Evolutionary conservation across 441 rosid genomes (phyloP).

Genomic region (Sinapis alba): DNA sequence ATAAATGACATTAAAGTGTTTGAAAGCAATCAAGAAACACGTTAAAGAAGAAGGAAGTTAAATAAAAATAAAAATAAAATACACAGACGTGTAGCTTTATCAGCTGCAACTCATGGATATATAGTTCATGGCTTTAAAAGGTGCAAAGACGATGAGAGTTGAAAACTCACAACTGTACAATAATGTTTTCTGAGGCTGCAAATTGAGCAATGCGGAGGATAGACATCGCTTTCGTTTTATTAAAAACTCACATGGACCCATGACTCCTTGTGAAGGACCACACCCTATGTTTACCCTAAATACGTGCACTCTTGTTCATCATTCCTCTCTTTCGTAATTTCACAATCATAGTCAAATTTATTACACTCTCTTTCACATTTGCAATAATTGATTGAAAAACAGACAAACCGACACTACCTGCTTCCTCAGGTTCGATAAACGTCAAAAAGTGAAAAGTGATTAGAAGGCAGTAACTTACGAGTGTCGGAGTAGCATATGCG

Average conservation of each 20-base stretch:
- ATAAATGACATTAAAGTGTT: slow-evolving; percentile 34
- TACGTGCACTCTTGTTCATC: slow-evolving; percentile 38
- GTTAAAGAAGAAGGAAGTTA: slow-evolving; percentile 32
- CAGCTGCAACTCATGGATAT: slow-evolving; percentile 39
- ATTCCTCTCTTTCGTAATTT: slow-evolving; percentile 19
- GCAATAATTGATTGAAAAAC: slow-evolving; percentile 25
- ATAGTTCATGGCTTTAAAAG: slow-evolving; percentile 29
- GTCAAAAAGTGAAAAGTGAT: neutral
- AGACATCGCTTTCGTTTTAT: slow-evolving; percentile 33
- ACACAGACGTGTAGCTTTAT: slow-evolving; percentile 34
- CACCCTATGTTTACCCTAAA: slow-evolving; percentile 24
- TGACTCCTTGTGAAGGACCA: slow-evolving; percentile 30
- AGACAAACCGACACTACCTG: neutral
- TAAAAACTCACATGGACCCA: slow-evolving; percentile 44
- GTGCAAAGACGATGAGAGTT: slow-evolving; percentile 28
- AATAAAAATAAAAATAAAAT: neutral
- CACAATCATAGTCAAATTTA: slow-evolving; percentile 22
- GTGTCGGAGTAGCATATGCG: slow-evolving; percentile 5
- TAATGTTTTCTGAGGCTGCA: slow-evolving; percentile 39
- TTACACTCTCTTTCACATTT: slow-evolving; percentile 12
- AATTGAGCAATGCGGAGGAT: slow-evolving; percentile 40
- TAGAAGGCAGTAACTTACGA: slow-evolving; percentile 30
- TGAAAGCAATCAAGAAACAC: slow-evolving; percentile 38
- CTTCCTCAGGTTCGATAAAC: slow-evolving; percentile 5
- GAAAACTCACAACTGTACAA: slow-evolving; percentile 19